Evolutionary conservation across 1,139 yeast genomes (phyloP).

Genomic region (Yamadazyma epiphylla): DNA sequence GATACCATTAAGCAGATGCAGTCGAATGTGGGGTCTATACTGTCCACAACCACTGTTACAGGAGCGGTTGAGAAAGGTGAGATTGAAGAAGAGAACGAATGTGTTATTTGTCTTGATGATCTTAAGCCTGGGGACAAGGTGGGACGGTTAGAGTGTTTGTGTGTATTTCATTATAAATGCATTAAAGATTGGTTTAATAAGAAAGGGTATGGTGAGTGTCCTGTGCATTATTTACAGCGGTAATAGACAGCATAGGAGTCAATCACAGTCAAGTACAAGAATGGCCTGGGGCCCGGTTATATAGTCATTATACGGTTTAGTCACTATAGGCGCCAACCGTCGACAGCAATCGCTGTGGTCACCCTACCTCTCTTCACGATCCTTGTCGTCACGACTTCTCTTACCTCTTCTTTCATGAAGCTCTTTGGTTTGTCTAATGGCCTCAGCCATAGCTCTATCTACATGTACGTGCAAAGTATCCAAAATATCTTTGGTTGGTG

Average conservation of each 20-base stretch:
- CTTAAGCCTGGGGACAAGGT: conserved; percentile 82
- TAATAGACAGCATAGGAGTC: conserved; percentile 7
- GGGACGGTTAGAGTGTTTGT: conserved; percentile 88
- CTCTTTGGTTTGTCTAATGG: conserved; percentile 78
- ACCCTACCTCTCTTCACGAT: conserved; percentile 38
- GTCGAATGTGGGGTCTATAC: conserved; percentile 20
- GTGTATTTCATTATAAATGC: conserved; percentile 89
- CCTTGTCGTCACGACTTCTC: conserved; percentile 39
- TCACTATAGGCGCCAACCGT: too few species aligned
- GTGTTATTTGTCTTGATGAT: conserved; percentile 92
- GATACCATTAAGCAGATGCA: conserved; percentile 10
- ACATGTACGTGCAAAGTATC: conserved; percentile 81
- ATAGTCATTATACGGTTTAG: not conserved
- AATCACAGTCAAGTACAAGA: too few species aligned
- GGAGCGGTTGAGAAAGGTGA: conserved; percentile 17
- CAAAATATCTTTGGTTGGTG: conserved; percentile 72
- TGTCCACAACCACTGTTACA: conserved; percentile 20
- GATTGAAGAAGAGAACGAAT: conserved; percentile 54
- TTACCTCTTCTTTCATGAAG: conserved; percentile 48
- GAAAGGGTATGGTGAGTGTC: conserved; percentile 84
- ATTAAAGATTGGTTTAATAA: conserved; percentile 86
- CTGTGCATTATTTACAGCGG: conserved; percentile 58
- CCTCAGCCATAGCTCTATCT: conserved; percentile 89
- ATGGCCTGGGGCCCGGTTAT: too few species aligned
- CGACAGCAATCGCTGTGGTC: too few species aligned